phyloP scores from a whole-genome alignment of 169 alveolate genomes.

The Sarcocystis neurona region DNA sequence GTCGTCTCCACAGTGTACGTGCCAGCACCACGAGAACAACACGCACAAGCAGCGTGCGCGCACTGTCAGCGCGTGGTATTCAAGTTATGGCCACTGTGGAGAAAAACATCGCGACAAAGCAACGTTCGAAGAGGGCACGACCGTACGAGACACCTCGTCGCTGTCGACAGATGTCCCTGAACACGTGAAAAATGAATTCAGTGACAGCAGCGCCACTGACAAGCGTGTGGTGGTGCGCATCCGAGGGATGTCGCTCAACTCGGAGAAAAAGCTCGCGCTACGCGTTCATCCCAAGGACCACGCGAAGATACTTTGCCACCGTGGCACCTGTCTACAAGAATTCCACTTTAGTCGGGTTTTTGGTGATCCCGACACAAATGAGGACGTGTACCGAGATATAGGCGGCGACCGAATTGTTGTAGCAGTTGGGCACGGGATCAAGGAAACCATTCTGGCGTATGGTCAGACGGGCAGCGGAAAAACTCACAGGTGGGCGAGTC shows the following conservation, averaged over 20 bases:
- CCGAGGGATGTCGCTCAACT: not conserved
- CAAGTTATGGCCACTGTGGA: no score
- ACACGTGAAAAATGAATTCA: not conserved
- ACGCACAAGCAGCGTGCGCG: no score
- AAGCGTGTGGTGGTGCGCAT: conserved; percentile 7
- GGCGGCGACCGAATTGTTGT: conserved; percentile 31
- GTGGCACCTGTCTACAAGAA: conserved; percentile 31
- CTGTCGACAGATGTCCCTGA: not conserved
- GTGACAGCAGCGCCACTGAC: not conserved
- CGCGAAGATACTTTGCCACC: not conserved
- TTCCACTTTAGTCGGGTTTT: conserved; percentile 21
- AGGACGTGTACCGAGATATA: conserved; percentile 27
- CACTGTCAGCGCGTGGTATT: no score
- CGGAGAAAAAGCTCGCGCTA: not conserved
- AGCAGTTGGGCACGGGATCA: conserved; percentile 21
- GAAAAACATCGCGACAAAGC: not conserved
- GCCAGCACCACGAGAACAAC: no score
- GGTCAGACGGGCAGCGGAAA: conserved; percentile 58
- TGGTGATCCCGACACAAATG: conserved; percentile 18
- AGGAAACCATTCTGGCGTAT: conserved; percentile 46
- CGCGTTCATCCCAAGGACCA: conserved; percentile 28
- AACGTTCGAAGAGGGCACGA: not conserved
- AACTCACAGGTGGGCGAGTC: conserved; percentile 23
- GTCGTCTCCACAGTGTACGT: no score
- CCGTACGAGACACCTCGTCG: not conserved